A percentile compares a stretch with the other conserved stretches of the same genome.
Evolutionary conservation across 2,329 filamentous ascomycete genomes (phyloP).

Genomic region (Calonectria montana): DNA sequence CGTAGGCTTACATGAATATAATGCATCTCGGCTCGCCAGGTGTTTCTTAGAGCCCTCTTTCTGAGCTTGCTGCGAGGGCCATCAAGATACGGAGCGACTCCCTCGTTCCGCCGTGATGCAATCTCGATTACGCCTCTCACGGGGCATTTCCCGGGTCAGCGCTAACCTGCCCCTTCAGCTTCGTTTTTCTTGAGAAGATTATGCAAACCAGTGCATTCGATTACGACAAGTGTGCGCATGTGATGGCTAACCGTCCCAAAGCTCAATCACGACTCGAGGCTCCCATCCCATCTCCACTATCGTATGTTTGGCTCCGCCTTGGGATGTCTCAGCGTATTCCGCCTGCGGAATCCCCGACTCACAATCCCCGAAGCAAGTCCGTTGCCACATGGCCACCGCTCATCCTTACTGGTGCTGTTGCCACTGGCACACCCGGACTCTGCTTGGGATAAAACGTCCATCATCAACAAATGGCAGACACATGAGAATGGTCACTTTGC

Average conservation of each 20-base stretch:
- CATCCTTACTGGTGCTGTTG: slow-evolving; percentile 14
- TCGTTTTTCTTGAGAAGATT: background rate
- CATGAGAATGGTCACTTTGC: background rate
- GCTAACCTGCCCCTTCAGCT: background rate
- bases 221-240: slow-evolving; percentile 7
- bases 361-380: slow-evolving; percentile 29
- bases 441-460: background rate
- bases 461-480: background rate
- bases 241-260: background rate
- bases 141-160: background rate
- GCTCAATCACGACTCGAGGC: background rate
- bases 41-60: background rate
- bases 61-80: background rate
- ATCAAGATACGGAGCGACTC: background rate
- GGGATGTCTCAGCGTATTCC: slow-evolving; percentile 27
- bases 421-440: background rate
- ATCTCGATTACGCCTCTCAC: slow-evolving; percentile 7
- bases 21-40: background rate
- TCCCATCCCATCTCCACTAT: slow-evolving; percentile 22
- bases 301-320: slow-evolving; percentile 31
- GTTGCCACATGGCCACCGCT: slow-evolving; percentile 11
- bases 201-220: slow-evolving; percentile 12
- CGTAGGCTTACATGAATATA: background rate
- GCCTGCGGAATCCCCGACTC: slow-evolving; percentile 24
- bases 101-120: background rate